Evolutionary conservation across 805 yeast genomes (phyloP).

Genomic region (Monosporozyma unispora): DNA sequence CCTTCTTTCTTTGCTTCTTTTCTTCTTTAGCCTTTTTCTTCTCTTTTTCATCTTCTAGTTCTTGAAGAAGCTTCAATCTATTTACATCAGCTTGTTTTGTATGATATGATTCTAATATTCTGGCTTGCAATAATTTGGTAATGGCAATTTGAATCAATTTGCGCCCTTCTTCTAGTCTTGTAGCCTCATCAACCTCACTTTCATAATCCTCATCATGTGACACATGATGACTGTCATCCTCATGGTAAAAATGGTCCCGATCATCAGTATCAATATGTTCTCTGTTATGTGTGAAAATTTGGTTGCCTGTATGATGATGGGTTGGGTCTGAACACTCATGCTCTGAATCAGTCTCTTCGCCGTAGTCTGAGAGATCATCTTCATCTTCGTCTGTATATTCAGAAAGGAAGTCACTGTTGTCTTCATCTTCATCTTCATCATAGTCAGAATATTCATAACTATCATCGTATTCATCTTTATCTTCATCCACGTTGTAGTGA

Average conservation of each 20-base stretch:
- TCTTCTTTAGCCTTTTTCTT: slow-evolving; percentile 58
- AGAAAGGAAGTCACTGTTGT: slow-evolving; percentile 9
- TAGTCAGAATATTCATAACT: slow-evolving; percentile 24
- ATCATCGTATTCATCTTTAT: slow-evolving; percentile 18
- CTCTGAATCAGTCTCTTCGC: slow-evolving; percentile 8
- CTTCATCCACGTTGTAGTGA: slow-evolving; percentile 12
- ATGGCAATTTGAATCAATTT: slow-evolving; percentile 73
- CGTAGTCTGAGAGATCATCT: slow-evolving; percentile 11
- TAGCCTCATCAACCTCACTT: slow-evolving; percentile 46
- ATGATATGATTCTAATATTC: slow-evolving; percentile 66
- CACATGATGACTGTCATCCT: slow-evolving; percentile 11
- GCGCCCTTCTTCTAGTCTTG: slow-evolving; percentile 67
- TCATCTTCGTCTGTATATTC: slow-evolving; percentile 22
- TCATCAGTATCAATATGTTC: slow-evolving; percentile 15
- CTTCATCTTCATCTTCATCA: slow-evolving; percentile 20
- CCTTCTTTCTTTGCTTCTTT: slow-evolving; percentile 55
- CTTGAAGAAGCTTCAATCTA: slow-evolving; percentile 51
- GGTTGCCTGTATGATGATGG: slow-evolving; percentile 10
- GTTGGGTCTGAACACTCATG: slow-evolving; percentile 7
- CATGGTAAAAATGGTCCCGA: slow-evolving; percentile 5
- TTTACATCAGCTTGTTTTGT: slow-evolving; percentile 74
- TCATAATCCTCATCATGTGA: slow-evolving; percentile 26
- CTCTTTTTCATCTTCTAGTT: slow-evolving; percentile 59
- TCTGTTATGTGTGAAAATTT: slow-evolving; percentile 5
- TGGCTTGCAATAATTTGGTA: slow-evolving; percentile 64